Conservation (phyloP, 352 stramenopile species). For the Globisporangium sylvaticum region DNA sequence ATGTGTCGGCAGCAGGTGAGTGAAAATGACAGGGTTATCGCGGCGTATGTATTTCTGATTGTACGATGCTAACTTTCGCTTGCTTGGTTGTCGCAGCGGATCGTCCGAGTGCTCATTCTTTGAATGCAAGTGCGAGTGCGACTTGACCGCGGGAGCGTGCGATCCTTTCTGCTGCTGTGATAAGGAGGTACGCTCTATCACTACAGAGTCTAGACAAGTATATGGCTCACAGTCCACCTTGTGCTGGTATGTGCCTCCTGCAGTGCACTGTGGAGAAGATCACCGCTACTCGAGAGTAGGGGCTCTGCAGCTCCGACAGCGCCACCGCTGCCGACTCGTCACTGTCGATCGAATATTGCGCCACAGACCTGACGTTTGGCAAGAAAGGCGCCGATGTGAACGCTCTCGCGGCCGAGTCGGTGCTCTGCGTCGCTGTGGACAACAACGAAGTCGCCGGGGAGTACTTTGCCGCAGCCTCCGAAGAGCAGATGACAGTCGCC, state of each 20-base stretch:
- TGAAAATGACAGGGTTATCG: neutral
- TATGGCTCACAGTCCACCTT: neutral
- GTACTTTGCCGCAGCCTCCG: slow-evolving; percentile 23
- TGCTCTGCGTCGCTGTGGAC: slow-evolving; percentile 44
- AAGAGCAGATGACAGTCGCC: slow-evolving; percentile 29
- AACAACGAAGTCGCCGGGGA: slow-evolving; percentile 43
- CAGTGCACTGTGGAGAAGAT: slow-evolving; percentile 33
- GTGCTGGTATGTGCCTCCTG: neutral
- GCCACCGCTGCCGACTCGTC: neutral
- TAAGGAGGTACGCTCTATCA: slow-evolving; percentile 21
- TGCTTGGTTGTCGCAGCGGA: neutral
- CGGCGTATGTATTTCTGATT: too few relatives aligned
- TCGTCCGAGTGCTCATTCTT: slow-evolving; percentile 30
- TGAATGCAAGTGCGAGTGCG: slow-evolving; percentile 38
- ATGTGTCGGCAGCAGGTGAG: slow-evolving; percentile 26
- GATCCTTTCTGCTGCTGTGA: slow-evolving; percentile 54
- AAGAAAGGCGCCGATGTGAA: slow-evolving; percentile 24
- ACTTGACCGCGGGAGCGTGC: slow-evolving; percentile 40
- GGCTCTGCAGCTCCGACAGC: slow-evolving; percentile 21
- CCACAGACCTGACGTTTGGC: slow-evolving; percentile 27
- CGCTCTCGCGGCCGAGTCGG: slow-evolving; percentile 35
- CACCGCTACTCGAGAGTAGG: slow-evolving; percentile 9
- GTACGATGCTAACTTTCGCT: neutral
- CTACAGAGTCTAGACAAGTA: neutral
- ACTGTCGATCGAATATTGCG: slow-evolving; percentile 37